Conservation (phyloP, 2,329 filamentous ascomycete species). For the Aspergillus pseudoviridinutans region DNA sequence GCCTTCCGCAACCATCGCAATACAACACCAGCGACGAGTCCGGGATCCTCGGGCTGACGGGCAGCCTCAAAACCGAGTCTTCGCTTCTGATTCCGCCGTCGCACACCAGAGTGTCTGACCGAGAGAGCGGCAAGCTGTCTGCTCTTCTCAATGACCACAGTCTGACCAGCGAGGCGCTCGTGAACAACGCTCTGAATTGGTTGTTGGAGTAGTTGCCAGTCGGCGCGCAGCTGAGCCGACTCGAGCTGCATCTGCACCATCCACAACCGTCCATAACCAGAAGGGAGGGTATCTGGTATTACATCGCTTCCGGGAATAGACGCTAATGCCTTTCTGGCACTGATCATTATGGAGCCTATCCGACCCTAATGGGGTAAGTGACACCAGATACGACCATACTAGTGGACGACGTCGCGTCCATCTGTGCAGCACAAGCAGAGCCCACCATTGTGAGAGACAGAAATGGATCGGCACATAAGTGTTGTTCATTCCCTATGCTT, state of each 20-base stretch:
- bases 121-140: constrained; percentile 5
- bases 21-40: background rate
- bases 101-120: background rate
- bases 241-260: background rate
- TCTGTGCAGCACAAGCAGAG: background rate
- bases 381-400: no score
- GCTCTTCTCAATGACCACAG: constrained; percentile 9
- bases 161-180: constrained; percentile 15
- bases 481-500: background rate
- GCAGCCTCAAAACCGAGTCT: background rate
- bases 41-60: background rate
- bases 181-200: constrained; percentile 18
- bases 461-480: background rate
- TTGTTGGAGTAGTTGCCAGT: constrained; percentile 8
- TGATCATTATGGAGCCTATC: background rate
- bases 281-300: no score
- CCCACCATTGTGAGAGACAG: background rate
- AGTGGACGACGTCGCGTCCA: background rate
- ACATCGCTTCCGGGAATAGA: background rate
- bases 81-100: background rate
- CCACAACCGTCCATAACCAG: background rate
- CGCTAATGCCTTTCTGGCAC: background rate
- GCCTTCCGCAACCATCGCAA: background rate
- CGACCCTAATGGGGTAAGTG: no score
- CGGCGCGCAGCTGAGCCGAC: background rate